Percentiles rank a stretch among this genome's conserved stretches.
phyloP scores from a whole-genome alignment of 2,329 filamentous ascomycete genomes.

The Madurella mycetomatis region DNA sequence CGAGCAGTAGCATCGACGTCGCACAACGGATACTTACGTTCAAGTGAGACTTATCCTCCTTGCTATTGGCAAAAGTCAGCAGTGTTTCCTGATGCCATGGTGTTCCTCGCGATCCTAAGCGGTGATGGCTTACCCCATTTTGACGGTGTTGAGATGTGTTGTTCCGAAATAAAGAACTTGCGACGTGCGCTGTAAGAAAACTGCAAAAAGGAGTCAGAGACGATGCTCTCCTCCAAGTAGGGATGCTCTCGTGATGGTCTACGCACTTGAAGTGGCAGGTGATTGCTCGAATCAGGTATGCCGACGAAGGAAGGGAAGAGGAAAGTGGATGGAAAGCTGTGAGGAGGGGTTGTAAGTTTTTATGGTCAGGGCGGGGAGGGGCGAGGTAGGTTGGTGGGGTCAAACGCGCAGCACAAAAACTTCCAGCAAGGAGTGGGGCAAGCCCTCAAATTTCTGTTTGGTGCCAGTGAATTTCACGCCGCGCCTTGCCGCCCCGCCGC shows the following conservation, averaged over 20 bases:
- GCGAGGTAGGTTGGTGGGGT: constrained; percentile 22
- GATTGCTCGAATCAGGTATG: constrained; percentile 30
- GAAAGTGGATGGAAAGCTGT: constrained; percentile 19
- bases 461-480: constrained; percentile 13
- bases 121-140: constrained; percentile 26
- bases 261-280: constrained; percentile 27
- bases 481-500: constrained; percentile 17
- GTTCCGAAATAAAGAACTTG: constrained; percentile 14
- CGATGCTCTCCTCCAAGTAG: constrained; percentile 3
- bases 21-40: constrained; percentile 47
- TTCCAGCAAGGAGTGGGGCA: constrained; percentile 22
- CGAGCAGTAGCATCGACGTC: neutral
- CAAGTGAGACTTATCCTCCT: constrained; percentile 92
- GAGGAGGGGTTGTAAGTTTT: constrained; percentile 27
- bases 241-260: constrained; percentile 5
- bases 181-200: constrained; percentile 21
- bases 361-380: constrained; percentile 24
- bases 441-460: constrained; percentile 21
- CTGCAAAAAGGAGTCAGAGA: constrained; percentile 16
- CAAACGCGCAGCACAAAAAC: constrained; percentile 22
- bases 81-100: neutral
- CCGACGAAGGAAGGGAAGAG: constrained; percentile 27
- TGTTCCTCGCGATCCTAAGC: neutral
- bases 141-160: constrained; percentile 21
- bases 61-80: constrained; percentile 54